Conservation (phyloP, 169 alveolate genomes). For the Plasmodium blacklocki region DNA sequence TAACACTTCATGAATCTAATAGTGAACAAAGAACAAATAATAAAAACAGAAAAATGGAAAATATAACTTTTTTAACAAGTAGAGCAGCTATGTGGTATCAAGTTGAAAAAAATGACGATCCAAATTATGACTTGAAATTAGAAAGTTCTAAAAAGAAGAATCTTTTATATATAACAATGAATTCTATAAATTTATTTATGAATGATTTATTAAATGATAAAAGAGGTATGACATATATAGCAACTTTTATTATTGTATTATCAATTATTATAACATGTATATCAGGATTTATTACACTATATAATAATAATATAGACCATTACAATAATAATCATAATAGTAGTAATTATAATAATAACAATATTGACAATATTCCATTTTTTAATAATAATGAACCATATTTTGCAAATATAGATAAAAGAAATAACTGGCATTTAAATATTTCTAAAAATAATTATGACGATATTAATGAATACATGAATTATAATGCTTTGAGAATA, state of each 20-base stretch:
- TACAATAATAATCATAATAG: no score
- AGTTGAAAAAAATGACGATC: slow-evolving; percentile 64
- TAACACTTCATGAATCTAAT: slow-evolving; percentile 4
- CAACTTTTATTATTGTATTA: slow-evolving; percentile 38
- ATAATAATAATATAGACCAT: background rate
- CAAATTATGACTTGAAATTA: slow-evolving; percentile 52
- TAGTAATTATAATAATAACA: no score
- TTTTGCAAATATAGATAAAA: background rate
- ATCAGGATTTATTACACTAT: slow-evolving; percentile 65
- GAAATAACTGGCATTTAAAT: slow-evolving; percentile 6
- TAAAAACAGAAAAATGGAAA: background rate
- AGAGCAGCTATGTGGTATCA: slow-evolving; percentile 74
- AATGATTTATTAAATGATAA: slow-evolving; percentile 65
- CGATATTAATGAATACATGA: slow-evolving; percentile 43
- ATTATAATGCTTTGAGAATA: slow-evolving; percentile 19
- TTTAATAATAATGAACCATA: slow-evolving; percentile 1
- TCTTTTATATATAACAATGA: background rate
- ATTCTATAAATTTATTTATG: slow-evolving; percentile 12
- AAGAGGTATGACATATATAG: slow-evolving; percentile 72
- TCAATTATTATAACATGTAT: slow-evolving; percentile 51
- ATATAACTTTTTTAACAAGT: slow-evolving; percentile 28
- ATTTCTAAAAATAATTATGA: slow-evolving; percentile 47
- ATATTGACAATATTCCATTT: no score
- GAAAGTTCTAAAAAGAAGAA: slow-evolving; percentile 66
- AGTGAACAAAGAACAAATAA: background rate